A percentile compares a stretch with the other conserved stretches of the same genome.
Evolutionary conservation across 2,329 filamentous ascomycete genomes (phyloP).

Genomic region (Botrytis cinerea): DNA sequence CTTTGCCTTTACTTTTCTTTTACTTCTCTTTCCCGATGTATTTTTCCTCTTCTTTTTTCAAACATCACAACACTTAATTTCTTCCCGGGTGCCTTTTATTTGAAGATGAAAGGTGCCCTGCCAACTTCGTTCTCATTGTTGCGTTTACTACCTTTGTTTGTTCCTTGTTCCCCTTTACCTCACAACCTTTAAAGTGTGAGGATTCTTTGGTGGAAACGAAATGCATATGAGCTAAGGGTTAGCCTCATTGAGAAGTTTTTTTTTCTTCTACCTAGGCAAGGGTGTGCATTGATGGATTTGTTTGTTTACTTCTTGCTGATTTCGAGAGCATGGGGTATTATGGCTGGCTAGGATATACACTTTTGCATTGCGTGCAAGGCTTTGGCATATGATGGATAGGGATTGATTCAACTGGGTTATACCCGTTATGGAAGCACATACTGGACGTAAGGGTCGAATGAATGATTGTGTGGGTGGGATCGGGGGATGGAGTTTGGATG

Average conservation of each 20-base stretch:
- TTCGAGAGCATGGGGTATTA: constrained; percentile 1
- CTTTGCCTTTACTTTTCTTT: neutral
- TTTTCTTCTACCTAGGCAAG: neutral
- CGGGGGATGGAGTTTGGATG: constrained; percentile 2
- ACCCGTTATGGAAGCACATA: constrained; percentile 1
- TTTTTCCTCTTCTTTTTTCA: neutral
- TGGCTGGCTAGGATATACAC: constrained; percentile 17
- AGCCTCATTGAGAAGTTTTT: neutral
- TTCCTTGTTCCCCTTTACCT: neutral
- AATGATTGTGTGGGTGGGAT: constrained; percentile 1
- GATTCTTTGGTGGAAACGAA: neutral
- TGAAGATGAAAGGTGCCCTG: neutral
- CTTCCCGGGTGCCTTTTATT: neutral
- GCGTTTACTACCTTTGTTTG: neutral
- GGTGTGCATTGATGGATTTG: constrained; percentile 4
- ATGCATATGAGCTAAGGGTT: neutral
- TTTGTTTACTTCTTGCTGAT: neutral
- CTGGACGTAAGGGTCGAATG: neutral
- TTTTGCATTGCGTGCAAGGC: constrained; percentile 19
- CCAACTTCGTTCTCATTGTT: neutral
- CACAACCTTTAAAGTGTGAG: neutral
- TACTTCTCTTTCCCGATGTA: neutral
- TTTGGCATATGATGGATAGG: constrained; percentile 19
- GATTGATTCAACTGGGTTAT: constrained; percentile 3
- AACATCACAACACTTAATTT: constrained; percentile 4